phyloP scores from a whole-genome alignment of 2,329 filamentous ascomycete genomes.

The Tolypocladium ophioglossoides region DNA sequence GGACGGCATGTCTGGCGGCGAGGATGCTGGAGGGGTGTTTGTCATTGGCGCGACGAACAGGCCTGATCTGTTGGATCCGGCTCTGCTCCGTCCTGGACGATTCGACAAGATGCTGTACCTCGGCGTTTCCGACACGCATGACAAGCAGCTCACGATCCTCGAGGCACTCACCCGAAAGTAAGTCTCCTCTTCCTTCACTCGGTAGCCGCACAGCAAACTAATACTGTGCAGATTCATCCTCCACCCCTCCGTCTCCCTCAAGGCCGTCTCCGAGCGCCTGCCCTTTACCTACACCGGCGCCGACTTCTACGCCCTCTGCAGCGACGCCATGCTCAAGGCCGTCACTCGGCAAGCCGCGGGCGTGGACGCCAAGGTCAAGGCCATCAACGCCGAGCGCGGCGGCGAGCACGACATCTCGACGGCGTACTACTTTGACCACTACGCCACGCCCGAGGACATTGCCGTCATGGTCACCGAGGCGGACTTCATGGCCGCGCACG shows the following conservation, averaged over 20 bases:
- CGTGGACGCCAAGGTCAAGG: constrained; percentile 74
- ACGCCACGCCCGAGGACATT: constrained; percentile 71
- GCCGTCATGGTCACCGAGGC: constrained; percentile 80
- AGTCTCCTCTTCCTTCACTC: constrained; percentile 21
- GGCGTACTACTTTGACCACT: constrained; percentile 92
- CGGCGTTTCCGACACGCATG: constrained; percentile 90
- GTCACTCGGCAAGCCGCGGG: constrained; percentile 79
- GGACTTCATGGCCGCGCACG: constrained; percentile 74
- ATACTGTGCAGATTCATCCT: constrained; percentile 61
- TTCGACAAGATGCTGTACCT: constrained; percentile 99
- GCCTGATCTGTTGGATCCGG: constrained; percentile 85
- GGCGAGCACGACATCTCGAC: constrained; percentile 53
- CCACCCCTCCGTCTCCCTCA: constrained; percentile 65
- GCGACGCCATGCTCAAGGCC: constrained; percentile 97
- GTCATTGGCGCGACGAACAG: constrained; percentile 95
- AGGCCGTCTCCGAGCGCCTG: constrained; percentile 61
- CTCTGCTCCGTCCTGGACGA: constrained; percentile 75
- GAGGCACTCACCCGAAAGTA: constrained; percentile 92
- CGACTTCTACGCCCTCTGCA: constrained; percentile 94
- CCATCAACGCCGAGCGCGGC: constrained; percentile 44
- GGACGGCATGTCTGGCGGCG: constrained; percentile 93
- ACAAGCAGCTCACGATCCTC: constrained; percentile 89
- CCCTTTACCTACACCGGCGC: constrained; percentile 97
- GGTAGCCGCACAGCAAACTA: background rate
- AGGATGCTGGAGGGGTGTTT: constrained; percentile 80